Evolutionary conservation across 163 green algal species (phyloP).

Genomic region (Chlamydomonas reinhardtii): DNA sequence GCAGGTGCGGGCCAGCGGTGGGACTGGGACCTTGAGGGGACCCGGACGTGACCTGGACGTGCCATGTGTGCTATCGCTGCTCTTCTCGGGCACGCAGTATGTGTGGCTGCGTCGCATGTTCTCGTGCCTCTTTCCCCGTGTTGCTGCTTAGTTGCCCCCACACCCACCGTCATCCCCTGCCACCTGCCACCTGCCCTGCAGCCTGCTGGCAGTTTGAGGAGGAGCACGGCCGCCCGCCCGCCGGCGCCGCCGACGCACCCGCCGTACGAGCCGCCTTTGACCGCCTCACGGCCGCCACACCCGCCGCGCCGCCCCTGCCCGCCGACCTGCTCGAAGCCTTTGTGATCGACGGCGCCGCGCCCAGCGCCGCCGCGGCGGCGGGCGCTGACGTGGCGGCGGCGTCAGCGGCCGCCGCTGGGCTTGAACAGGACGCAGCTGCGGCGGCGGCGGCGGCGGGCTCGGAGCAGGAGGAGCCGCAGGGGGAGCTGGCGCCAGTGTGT

Average conservation of each 20-base stretch:
- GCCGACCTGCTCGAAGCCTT: slow-evolving; percentile 53
- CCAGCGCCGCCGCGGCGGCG: too few relatives aligned
- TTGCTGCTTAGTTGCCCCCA: too few relatives aligned
- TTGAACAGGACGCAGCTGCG: not conserved
- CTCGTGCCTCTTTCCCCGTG: too few relatives aligned
- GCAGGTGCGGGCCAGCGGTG: too few relatives aligned
- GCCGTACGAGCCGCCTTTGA: not conserved
- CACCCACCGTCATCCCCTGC: too few relatives aligned
- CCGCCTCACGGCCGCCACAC: not conserved
- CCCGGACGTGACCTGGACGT: too few relatives aligned
- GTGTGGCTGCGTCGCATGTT: too few relatives aligned
- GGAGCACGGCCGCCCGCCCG: not conserved
- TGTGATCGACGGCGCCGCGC: not conserved
- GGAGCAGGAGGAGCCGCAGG: not conserved
- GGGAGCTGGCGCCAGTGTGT: slow-evolving; percentile 27
- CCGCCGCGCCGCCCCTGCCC: not conserved
- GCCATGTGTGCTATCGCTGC: too few relatives aligned
- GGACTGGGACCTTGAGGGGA: too few relatives aligned
- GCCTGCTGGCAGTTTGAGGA: slow-evolving; percentile 51
- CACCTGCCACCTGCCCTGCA: too few relatives aligned
- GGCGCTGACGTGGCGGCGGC: not conserved
- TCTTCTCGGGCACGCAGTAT: too few relatives aligned
- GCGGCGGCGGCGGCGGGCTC: not conserved
- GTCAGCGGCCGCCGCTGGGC: not conserved
- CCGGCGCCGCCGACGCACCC: not conserved